phyloP scores from a whole-genome alignment of 306 rosid species.

The Pueraria montana region DNA sequence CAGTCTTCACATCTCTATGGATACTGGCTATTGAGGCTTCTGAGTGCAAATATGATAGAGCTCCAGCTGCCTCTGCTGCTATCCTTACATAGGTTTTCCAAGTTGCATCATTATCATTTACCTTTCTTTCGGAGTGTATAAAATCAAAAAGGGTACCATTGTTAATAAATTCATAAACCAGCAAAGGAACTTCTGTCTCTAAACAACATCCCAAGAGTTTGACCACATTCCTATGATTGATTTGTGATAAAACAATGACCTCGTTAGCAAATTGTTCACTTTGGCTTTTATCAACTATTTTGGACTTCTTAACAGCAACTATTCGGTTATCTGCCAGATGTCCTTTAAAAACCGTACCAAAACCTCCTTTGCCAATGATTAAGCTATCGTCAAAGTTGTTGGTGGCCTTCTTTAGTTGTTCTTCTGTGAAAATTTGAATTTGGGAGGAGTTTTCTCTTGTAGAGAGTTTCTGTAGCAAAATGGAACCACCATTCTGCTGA shows the following conservation, averaged over 20 bases:
- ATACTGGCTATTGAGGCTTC: slow-evolving; percentile 45
- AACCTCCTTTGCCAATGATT: slow-evolving; percentile 35
- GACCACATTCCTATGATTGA: slow-evolving; percentile 36
- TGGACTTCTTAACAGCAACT: slow-evolving; percentile 39
- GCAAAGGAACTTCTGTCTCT: background rate
- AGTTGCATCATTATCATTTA: background rate
- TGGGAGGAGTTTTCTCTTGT: background rate
- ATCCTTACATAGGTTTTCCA: slow-evolving; percentile 52
- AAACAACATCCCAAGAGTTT: slow-evolving; percentile 15
- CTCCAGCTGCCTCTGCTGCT: slow-evolving; percentile 40
- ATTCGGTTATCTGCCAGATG: background rate
- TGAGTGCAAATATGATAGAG: slow-evolving; percentile 55
- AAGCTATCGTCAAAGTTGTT: slow-evolving; percentile 13
- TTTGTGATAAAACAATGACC: slow-evolving; percentile 24
- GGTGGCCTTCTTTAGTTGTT: slow-evolving; percentile 13
- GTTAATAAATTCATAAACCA: background rate
- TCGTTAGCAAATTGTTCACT: slow-evolving; percentile 26
- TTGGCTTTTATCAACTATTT: background rate
- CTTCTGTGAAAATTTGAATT: background rate
- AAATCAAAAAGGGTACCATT: slow-evolving; percentile 10
- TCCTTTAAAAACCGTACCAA: slow-evolving; percentile 37
- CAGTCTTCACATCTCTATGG: slow-evolving; percentile 44
- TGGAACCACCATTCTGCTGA: slow-evolving; percentile 46
- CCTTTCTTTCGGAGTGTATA: slow-evolving; percentile 26
- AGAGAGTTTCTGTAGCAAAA: slow-evolving; percentile 43